These are phyloP conservation scores for Pyrus communis DNA, from an alignment of 306 rosid genomes.

Conservation along the genomic window DNA sequence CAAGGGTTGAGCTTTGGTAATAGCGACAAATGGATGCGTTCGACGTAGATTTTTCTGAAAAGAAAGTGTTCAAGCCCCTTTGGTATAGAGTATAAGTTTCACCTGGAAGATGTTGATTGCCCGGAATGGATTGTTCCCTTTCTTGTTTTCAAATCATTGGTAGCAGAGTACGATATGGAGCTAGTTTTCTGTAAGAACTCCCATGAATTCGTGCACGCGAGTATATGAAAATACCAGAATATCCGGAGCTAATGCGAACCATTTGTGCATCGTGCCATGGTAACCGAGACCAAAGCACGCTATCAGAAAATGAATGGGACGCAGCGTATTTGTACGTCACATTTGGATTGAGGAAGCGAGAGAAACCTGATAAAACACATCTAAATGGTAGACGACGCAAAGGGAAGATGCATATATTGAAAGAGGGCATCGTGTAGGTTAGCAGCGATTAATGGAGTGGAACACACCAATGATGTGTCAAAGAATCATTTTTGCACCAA, in stretches of 20 bases:
- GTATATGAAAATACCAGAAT: constrained; percentile 67
- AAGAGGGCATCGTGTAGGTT: too few species aligned
- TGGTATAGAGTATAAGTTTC: constrained; percentile 83
- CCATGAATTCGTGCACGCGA: constrained; percentile 72
- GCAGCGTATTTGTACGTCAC: constrained; percentile 54
- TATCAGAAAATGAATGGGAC: constrained; percentile 64
- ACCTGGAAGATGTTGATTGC: constrained; percentile 94
- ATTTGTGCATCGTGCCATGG: constrained; percentile 92
- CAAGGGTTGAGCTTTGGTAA: constrained; percentile 70
- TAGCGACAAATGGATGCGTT: constrained; percentile 72
- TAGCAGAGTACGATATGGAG: constrained; percentile 91
- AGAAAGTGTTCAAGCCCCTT: constrained; percentile 81
- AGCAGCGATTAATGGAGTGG: too few species aligned
- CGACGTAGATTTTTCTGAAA: constrained; percentile 71
- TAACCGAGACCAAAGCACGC: constrained; percentile 62
- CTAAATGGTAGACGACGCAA: too few species aligned
- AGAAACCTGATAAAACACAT: too few species aligned
- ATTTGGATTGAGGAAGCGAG: neutral
- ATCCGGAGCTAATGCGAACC: constrained; percentile 77
- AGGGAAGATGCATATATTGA: too few species aligned
- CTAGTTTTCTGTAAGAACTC: constrained; percentile 78
- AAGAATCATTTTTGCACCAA: too few species aligned
- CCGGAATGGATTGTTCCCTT: constrained; percentile 97
- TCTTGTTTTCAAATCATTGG: constrained; percentile 63
- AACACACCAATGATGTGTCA: too few species aligned